Percentiles rank a stretch among this genome's conserved stretches.
Conservation (phyloP, 2,329 filamentous ascomycete species). For the Magnaporthiopsis rhizophila region DNA sequence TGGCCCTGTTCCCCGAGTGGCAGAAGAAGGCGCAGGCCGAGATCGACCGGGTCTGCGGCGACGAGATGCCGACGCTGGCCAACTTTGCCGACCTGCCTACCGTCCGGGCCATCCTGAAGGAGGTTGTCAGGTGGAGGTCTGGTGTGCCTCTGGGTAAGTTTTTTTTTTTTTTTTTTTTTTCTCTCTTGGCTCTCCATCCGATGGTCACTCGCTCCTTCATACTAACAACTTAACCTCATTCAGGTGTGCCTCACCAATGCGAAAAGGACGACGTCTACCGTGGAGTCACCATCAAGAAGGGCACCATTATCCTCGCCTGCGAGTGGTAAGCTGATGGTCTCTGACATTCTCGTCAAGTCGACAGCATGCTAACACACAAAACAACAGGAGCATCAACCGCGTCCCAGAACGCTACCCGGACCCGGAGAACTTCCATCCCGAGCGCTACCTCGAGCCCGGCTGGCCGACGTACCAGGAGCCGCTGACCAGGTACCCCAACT, state of each 20-base stretch:
- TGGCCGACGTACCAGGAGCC: slow-evolving; percentile 60
- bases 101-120: slow-evolving; percentile 47
- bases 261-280: slow-evolving; percentile 37
- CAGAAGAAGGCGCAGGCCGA: slow-evolving; percentile 46
- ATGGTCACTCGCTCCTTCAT: background rate
- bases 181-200: background rate
- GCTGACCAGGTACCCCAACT: slow-evolving; percentile 53
- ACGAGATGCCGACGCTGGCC: slow-evolving; percentile 40
- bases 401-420: slow-evolving; percentile 53
- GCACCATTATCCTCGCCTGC: slow-evolving; percentile 39
- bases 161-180: background rate
- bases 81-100: slow-evolving; percentile 44
- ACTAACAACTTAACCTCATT: background rate
- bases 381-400: slow-evolving; percentile 44
- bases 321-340: slow-evolving; percentile 32
- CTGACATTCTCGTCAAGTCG: background rate
- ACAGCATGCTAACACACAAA: background rate
- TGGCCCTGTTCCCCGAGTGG: slow-evolving; percentile 45
- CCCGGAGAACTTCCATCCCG: slow-evolving; percentile 53
- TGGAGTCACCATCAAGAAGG: slow-evolving; percentile 39
- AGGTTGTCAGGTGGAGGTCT: slow-evolving; percentile 50
- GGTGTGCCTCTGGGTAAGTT: slow-evolving; percentile 40
- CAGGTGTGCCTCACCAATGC: slow-evolving; percentile 40
- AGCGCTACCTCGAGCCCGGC: slow-evolving; percentile 52
- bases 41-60: slow-evolving; percentile 46